These are phyloP conservation scores for Talaromyces liani DNA, from an alignment of 495 filamentous ascomycete genomes.

Conservation along the genomic window DNA sequence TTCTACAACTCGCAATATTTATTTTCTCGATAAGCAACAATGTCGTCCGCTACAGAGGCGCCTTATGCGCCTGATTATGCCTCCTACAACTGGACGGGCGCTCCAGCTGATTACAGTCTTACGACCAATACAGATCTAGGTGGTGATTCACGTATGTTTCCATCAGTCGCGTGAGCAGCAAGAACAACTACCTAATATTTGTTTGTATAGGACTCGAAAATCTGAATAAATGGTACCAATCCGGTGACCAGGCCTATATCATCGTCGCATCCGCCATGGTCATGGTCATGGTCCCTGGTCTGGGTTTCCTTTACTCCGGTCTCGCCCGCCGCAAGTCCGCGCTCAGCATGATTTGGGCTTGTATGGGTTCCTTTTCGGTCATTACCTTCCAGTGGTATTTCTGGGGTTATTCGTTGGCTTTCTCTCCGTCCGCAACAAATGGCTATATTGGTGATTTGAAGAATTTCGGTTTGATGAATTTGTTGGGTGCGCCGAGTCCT, in stretches of 20 bases:
- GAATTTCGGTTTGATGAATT: constrained; percentile 61
- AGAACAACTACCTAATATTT: neutral
- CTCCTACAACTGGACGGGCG: constrained; percentile 77
- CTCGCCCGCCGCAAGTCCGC: constrained; percentile 58
- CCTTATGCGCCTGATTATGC: constrained; percentile 37
- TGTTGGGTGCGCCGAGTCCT: constrained; percentile 53
- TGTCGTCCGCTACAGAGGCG: constrained; percentile 20
- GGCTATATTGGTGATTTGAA: constrained; percentile 61
- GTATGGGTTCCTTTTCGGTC: constrained; percentile 57
- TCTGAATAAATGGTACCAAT: constrained; percentile 79
- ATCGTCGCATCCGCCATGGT: constrained; percentile 91
- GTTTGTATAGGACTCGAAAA: constrained; percentile 53
- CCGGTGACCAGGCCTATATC: constrained; percentile 81
- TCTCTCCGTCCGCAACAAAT: constrained; percentile 54
- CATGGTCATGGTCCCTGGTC: constrained; percentile 76
- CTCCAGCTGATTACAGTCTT: constrained; percentile 62
- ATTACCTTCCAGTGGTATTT: constrained; percentile 71
- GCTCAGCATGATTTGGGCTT: constrained; percentile 64
- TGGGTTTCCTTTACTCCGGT: constrained; percentile 64
- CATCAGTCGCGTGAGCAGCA: neutral
- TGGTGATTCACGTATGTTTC: constrained; percentile 72
- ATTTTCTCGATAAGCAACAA: constrained; percentile 2
- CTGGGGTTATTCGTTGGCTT: constrained; percentile 68
- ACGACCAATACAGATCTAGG: constrained; percentile 63
- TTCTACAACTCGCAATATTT: neutral